Percentiles rank a stretch among this genome's conserved stretches.
Evolutionary conservation across 2,329 filamentous ascomycete genomes (phyloP).

Genomic region (Boeremia exigua): DNA sequence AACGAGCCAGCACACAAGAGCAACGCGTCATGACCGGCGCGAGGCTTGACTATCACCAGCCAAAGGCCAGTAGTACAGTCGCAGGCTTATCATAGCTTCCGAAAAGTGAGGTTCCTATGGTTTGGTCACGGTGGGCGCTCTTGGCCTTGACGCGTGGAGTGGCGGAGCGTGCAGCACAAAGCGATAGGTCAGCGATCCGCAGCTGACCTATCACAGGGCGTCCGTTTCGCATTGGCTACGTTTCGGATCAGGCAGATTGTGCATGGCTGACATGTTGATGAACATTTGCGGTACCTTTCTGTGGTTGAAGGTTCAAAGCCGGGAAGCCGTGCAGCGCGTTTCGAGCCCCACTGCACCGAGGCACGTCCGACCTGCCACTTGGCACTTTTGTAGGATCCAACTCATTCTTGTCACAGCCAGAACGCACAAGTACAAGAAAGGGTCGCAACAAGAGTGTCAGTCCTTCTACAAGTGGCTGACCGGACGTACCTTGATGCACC

Average conservation of each 20-base stretch:
- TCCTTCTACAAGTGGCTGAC: no score
- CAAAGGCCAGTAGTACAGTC: slow-evolving; percentile 11
- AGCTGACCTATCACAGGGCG: slow-evolving; percentile 15
- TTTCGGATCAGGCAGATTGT: slow-evolving; percentile 2
- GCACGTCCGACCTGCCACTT: no score
- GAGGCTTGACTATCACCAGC: slow-evolving; percentile 20
- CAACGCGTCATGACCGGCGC: slow-evolving; percentile 39
- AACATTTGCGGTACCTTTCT: not conserved
- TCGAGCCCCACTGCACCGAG: not conserved
- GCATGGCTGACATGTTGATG: slow-evolving; percentile 5
- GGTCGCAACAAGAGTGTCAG: not conserved
- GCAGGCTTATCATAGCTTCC: slow-evolving; percentile 21
- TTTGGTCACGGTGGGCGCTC: slow-evolving; percentile 8
- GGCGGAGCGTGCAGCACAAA: slow-evolving; percentile 26
- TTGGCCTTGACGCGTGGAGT: slow-evolving; percentile 28
- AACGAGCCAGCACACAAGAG: slow-evolving; percentile 21
- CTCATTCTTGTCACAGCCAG: no score
- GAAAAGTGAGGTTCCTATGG: slow-evolving; percentile 4
- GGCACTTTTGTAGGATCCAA: no score
- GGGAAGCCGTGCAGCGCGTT: slow-evolving; percentile 1
- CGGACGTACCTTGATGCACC: no score
- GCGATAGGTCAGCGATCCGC: slow-evolving; percentile 3
- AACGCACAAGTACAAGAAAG: not conserved
- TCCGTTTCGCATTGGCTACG: slow-evolving; percentile 10
- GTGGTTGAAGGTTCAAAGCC: slow-evolving; percentile 1